Conservation (phyloP, 371 early-diverging fungal species). For the Actinomortierella ambigua region DNA sequence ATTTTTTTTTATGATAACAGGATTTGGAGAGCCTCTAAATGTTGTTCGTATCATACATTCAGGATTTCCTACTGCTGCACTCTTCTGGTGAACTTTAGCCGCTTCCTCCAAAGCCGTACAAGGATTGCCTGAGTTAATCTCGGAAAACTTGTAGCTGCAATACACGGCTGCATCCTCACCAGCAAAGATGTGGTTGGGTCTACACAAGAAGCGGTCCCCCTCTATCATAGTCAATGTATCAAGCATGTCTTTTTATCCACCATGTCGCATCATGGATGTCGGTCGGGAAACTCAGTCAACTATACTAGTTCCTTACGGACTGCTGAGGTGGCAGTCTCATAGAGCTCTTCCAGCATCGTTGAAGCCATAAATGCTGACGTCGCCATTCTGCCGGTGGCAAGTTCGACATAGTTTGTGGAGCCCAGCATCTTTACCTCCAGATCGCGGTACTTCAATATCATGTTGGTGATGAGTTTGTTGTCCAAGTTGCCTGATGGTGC, state of each 20-base stretch:
- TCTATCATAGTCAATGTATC: slow-evolving; percentile 55
- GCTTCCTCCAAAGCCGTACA: slow-evolving; percentile 71
- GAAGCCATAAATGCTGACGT: slow-evolving; percentile 53
- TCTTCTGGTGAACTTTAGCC: slow-evolving; percentile 15
- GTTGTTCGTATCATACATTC: too few species aligned
- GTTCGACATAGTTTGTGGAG: slow-evolving; percentile 58
- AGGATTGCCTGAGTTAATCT: slow-evolving; percentile 71
- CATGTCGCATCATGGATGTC: slow-evolving; percentile 59
- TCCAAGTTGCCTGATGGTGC: slow-evolving; percentile 59
- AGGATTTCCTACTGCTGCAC: too few species aligned
- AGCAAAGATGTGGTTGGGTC: slow-evolving; percentile 69
- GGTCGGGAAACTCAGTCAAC: slow-evolving; percentile 55
- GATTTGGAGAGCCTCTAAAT: too few species aligned
- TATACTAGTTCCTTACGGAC: slow-evolving; percentile 55
- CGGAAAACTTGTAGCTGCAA: slow-evolving; percentile 74
- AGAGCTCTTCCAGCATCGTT: slow-evolving; percentile 53
- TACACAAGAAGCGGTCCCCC: slow-evolving; percentile 65
- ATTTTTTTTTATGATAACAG: too few species aligned
- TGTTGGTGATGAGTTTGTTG: slow-evolving; percentile 66
- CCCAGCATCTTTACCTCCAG: slow-evolving; percentile 62
- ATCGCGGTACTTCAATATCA: slow-evolving; percentile 53
- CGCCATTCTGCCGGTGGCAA: slow-evolving; percentile 70
- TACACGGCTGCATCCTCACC: slow-evolving; percentile 71
- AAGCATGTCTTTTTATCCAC: slow-evolving; percentile 57
- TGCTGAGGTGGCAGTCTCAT: slow-evolving; percentile 53